These are phyloP conservation scores for Apiotrichum laibachii DNA, from an alignment of 1,284 basidiomycete genomes.

Conservation along the genomic window DNA sequence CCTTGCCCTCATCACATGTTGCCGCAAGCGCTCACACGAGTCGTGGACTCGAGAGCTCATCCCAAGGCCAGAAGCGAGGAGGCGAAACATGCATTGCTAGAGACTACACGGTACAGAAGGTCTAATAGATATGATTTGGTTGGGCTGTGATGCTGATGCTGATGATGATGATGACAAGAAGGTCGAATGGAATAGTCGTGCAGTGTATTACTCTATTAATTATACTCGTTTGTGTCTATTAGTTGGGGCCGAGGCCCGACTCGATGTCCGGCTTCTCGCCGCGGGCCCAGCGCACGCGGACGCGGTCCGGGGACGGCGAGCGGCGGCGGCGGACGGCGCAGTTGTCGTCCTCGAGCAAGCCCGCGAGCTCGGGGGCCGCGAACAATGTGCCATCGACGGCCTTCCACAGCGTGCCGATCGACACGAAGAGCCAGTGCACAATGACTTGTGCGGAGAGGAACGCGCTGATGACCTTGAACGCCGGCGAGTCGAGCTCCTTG, in stretches of 20 bases:
- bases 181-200: no score
- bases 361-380: slow-evolving; percentile 55
- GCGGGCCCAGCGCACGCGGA: slow-evolving; percentile 35
- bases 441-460: slow-evolving; percentile 59
- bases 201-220: no score
- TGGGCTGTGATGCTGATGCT: no score
- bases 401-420: slow-evolving; percentile 52
- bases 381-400: slow-evolving; percentile 55
- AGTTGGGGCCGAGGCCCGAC: neutral
- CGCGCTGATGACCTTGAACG: slow-evolving; percentile 58
- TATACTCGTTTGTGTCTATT: no score
- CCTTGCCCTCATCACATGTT: no score
- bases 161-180: no score
- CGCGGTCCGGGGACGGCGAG: neutral
- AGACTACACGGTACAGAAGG: no score
- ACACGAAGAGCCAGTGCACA: slow-evolving; percentile 60
- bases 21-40: no score
- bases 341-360: slow-evolving; percentile 40
- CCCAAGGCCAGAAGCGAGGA: no score
- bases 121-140: no score
- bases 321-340: neutral
- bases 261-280: slow-evolving; percentile 40
- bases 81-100: no score
- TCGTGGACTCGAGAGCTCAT: no score
- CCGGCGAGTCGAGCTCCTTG: slow-evolving; percentile 57